Base-by-base conservation (phyloP, 441 rosid genomes). In the Lepidium campestre region DNA sequence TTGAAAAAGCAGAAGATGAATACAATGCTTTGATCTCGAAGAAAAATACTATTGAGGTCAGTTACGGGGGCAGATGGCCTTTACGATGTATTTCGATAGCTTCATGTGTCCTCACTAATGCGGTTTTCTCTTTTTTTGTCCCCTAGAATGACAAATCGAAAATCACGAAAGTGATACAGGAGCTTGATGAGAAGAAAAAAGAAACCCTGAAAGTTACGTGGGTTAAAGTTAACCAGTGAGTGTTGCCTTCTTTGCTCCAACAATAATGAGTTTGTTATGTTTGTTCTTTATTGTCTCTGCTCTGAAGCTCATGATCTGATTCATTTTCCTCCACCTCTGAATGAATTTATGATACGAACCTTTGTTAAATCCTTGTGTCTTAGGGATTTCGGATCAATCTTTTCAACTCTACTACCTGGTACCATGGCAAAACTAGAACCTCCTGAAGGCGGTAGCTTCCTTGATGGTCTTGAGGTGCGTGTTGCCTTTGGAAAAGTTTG, bases 1-100 rank as follows among this genome's bases (percentile, higher is more conserved):
- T 95, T 62, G 99, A 95, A 83, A 95, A 95, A 76, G 99, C 99
- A 55, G 99, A 95, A 69, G 99, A 95, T 78, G 99, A 95, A 75
- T 92, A 87, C 77, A 88, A 88, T 77, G 96, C 87, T 72, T 75
- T 95, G 79, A 90, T 87, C 77, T 90, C 88, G n/a, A 95, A 88
- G 87, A 95, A 95, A 73, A 89, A 71, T 80, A 95, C 90, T 50
- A 89, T 95, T 36, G 98, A 92, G 98, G 99, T 95, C 63, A 64
- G 78, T 70, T 74, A 29, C 50, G 19, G 41, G 49, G 10, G 10
- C n/a, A 31, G 54, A 64, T 54, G 25, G 68, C 42, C 39, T 75
- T 55, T 61, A 13, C 47, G 41, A 62, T 70, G 14, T 31, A 41
- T 44, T 47, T 47, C 40, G 23, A 32, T 68, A 22, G 18, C 65